These are phyloP conservation scores for Lentinula novae-zelandiae DNA, from an alignment of 1,284 basidiomycete species.

Conservation along the genomic window DNA sequence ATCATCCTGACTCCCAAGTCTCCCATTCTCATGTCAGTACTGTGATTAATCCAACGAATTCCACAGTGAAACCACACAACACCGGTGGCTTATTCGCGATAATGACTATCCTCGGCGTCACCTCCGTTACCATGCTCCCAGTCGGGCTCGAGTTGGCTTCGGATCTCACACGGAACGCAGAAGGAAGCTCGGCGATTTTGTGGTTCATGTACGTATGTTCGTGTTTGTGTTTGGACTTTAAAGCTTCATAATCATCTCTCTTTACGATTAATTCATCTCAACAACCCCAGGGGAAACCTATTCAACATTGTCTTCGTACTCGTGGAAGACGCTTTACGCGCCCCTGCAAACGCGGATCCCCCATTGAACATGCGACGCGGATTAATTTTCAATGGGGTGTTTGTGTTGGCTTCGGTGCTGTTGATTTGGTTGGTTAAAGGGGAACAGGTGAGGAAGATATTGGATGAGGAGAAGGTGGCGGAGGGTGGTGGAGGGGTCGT, in stretches of 20 bases:
- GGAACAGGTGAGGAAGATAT: conserved; percentile 52
- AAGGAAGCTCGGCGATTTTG: conserved; percentile 67
- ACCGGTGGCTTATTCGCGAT: conserved; percentile 57
- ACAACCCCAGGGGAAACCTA: conserved; percentile 52
- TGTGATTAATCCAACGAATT: not conserved
- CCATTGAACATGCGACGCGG: conserved; percentile 66
- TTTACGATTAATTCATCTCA: not conserved
- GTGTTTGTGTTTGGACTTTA: too few relatives aligned
- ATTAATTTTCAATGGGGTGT: conserved; percentile 57
- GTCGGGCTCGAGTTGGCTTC: conserved; percentile 71
- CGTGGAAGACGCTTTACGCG: conserved; percentile 67
- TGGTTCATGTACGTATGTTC: conserved; percentile 56
- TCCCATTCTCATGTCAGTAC: not conserved
- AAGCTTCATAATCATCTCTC: not conserved
- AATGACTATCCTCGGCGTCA: conserved; percentile 62
- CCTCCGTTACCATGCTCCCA: conserved; percentile 66
- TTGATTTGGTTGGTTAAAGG: conserved; percentile 50
- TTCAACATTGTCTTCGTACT: conserved; percentile 58
- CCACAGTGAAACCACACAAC: conserved; percentile 57
- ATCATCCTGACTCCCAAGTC: too few relatives aligned
- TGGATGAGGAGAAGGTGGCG: conserved; percentile 47
- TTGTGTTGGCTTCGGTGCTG: conserved; percentile 36
- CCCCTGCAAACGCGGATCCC: conserved; percentile 50
- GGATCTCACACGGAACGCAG: conserved; percentile 74
- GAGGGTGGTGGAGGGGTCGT: not conserved